phyloP scores from a whole-genome alignment of 2,329 filamentous ascomycete genomes.

The Cordyceps sp. region DNA sequence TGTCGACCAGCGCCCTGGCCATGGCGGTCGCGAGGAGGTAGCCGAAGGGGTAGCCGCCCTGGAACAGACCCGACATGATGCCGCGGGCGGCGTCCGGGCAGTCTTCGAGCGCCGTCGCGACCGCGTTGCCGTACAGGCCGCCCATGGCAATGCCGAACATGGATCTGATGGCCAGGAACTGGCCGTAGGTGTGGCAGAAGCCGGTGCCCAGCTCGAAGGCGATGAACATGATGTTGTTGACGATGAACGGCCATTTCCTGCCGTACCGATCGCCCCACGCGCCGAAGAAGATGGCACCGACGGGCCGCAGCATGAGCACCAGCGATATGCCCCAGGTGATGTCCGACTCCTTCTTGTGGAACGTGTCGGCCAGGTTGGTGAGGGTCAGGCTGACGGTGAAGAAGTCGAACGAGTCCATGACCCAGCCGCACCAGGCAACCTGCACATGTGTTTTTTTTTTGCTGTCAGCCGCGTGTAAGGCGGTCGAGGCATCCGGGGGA shows the following conservation, averaged over 20 bases:
- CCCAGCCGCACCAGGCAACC: constrained; percentile 16
- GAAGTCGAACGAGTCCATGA: constrained; percentile 51
- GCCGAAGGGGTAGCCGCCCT: constrained; percentile 54
- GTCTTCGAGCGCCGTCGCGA: constrained; percentile 64
- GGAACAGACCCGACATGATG: constrained; percentile 58
- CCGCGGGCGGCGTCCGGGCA: constrained; percentile 51
- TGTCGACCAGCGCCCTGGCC: constrained; percentile 51
- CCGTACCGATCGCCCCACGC: constrained; percentile 39
- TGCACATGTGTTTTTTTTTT: too few relatives aligned
- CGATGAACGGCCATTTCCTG: constrained; percentile 55
- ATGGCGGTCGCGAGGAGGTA: constrained; percentile 48
- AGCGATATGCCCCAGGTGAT: constrained; percentile 50
- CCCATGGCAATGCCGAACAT: constrained; percentile 75
- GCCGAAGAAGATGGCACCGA: constrained; percentile 37
- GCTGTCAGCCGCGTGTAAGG: too few relatives aligned
- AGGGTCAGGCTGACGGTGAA: constrained; percentile 47
- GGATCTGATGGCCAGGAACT: constrained; percentile 59
- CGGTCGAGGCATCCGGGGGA: too few relatives aligned
- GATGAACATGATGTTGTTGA: constrained; percentile 60
- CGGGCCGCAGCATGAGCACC: constrained; percentile 42
- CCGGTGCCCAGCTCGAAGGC: constrained; percentile 57
- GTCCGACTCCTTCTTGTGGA: constrained; percentile 35
- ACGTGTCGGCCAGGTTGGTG: constrained; percentile 32
- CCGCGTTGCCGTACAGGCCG: constrained; percentile 62
- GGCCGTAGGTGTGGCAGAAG: constrained; percentile 48